Conservation (phyloP, 148 eudicot species). For the Cornus controversa region DNA sequence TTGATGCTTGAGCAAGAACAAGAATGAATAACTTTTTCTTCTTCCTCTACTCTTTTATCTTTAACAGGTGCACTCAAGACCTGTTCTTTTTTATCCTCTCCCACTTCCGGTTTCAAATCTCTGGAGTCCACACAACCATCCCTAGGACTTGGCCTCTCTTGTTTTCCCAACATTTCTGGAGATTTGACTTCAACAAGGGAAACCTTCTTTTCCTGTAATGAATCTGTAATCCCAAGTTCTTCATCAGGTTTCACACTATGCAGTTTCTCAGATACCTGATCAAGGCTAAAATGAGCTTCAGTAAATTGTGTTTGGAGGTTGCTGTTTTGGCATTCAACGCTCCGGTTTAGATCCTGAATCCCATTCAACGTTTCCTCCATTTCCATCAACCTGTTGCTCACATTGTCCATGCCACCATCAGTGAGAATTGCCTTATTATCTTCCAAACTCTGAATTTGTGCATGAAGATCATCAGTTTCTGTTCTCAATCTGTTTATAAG, state of each 20-base stretch:
- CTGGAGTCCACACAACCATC: too few relatives aligned
- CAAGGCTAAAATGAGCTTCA: conserved; percentile 38
- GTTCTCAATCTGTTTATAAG: conserved; percentile 51
- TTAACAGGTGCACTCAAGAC: too few relatives aligned
- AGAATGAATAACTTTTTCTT: too few relatives aligned
- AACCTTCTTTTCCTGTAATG: neutral
- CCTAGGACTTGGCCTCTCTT: neutral
- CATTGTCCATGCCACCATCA: conserved; percentile 42
- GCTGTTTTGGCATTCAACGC: conserved; percentile 32
- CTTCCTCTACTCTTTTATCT: too few relatives aligned
- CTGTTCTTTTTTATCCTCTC: neutral
- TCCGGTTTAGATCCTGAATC: conserved; percentile 40
- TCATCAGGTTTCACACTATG: conserved; percentile 49
- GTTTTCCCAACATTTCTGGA: neutral
- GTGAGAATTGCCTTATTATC: conserved; percentile 53
- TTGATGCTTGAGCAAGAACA: too few relatives aligned
- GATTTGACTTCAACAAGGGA: neutral
- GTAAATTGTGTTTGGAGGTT: conserved; percentile 41
- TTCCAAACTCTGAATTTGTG: conserved; percentile 55
- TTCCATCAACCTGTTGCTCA: conserved; percentile 40
- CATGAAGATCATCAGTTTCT: conserved; percentile 65
- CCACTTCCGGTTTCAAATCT: neutral
- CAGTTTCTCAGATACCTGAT: conserved; percentile 40
- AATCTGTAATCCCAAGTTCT: conserved; percentile 19
- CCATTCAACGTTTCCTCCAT: conserved; percentile 53